Evolutionary conservation across 2,329 filamentous ascomycete genomes (phyloP).

Genomic region (Cladosporium sphaerospermum): DNA sequence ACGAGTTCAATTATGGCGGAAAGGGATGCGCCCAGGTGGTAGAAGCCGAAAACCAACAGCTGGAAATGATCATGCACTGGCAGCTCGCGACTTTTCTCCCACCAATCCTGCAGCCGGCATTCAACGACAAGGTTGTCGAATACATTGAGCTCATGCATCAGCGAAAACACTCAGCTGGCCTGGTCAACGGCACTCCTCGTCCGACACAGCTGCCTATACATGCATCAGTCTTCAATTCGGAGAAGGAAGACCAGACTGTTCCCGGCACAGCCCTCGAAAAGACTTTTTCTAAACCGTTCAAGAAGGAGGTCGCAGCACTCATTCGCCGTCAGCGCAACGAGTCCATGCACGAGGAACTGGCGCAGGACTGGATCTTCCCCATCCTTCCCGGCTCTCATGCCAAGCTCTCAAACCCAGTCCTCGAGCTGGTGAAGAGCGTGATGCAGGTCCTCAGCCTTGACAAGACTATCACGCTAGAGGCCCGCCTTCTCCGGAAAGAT

Average conservation of each 20-base stretch:
- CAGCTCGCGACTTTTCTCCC: slow-evolving; percentile 90
- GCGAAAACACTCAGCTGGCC: slow-evolving; percentile 60
- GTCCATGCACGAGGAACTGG: slow-evolving; percentile 80
- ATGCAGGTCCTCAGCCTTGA: slow-evolving; percentile 90
- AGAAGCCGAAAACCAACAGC: slow-evolving; percentile 66
- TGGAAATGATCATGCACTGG: slow-evolving; percentile 97
- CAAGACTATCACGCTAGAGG: slow-evolving; percentile 83
- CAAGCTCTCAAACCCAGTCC: slow-evolving; percentile 61
- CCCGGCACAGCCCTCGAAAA: slow-evolving; percentile 65
- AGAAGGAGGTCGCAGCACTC: slow-evolving; percentile 78
- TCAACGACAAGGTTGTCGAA: slow-evolving; percentile 88
- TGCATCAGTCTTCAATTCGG: slow-evolving; percentile 47
- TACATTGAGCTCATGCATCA: slow-evolving; percentile 92
- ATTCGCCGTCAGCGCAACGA: slow-evolving; percentile 82
- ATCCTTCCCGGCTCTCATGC: slow-evolving; percentile 67
- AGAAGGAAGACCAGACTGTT: slow-evolving; percentile 53
- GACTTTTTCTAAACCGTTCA: slow-evolving; percentile 78
- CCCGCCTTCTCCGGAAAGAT: slow-evolving; percentile 80
- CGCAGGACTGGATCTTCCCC: slow-evolving; percentile 81
- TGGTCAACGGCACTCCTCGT: slow-evolving; percentile 45
- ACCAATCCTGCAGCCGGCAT: slow-evolving; percentile 68
- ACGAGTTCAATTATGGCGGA: slow-evolving; percentile 97
- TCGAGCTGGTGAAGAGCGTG: slow-evolving; percentile 86
- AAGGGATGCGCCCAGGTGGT: slow-evolving; percentile 81
- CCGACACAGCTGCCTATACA: slow-evolving; percentile 56